A percentile compares a stretch with the other conserved stretches of the same genome.
Conservation (phyloP, 1,139 yeast genomes). For the Taphrina betulina region DNA sequence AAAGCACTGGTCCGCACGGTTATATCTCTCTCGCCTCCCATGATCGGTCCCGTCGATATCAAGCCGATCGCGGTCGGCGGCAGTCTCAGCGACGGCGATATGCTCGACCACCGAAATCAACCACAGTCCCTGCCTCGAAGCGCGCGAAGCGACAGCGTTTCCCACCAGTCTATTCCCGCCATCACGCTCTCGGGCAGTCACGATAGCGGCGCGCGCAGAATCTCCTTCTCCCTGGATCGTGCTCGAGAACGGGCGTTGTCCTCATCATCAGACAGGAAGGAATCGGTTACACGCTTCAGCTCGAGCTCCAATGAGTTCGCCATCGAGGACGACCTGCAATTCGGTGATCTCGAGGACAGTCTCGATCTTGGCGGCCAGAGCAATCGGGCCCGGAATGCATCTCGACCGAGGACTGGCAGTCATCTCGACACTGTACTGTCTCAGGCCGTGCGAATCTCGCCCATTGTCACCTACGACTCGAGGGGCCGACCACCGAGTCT, state of each 20-base stretch:
- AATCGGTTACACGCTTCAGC: slow-evolving; percentile 24
- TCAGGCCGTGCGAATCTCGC: slow-evolving; percentile 23
- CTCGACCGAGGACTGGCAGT: slow-evolving; percentile 28
- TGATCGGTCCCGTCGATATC: slow-evolving; percentile 15
- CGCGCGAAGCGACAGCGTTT: slow-evolving; percentile 14
- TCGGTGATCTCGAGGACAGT: slow-evolving; percentile 25
- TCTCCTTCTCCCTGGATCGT: too few relatives aligned
- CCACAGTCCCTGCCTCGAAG: slow-evolving; percentile 42
- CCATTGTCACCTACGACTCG: slow-evolving; percentile 12
- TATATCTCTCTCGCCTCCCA: too few relatives aligned
- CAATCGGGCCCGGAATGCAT: not conserved
- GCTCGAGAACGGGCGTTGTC: too few relatives aligned
- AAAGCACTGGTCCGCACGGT: too few relatives aligned
- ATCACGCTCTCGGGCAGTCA: slow-evolving; percentile 1
- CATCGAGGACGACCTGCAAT: slow-evolving; percentile 21
- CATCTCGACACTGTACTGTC: slow-evolving; percentile 23
- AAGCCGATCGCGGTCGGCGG: not conserved
- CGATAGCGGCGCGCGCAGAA: not conserved
- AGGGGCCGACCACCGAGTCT: slow-evolving; percentile 26
- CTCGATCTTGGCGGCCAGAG: slow-evolving; percentile 11
- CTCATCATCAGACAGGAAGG: not conserved
- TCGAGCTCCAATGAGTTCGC: slow-evolving; percentile 19
- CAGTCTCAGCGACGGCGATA: slow-evolving; percentile 32
- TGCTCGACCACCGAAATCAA: slow-evolving; percentile 44
- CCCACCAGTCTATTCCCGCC: slow-evolving; percentile 1